Base-by-base conservation (phyloP, 148 eudicot genomes). In the Pharnaceum exiguum region DNA sequence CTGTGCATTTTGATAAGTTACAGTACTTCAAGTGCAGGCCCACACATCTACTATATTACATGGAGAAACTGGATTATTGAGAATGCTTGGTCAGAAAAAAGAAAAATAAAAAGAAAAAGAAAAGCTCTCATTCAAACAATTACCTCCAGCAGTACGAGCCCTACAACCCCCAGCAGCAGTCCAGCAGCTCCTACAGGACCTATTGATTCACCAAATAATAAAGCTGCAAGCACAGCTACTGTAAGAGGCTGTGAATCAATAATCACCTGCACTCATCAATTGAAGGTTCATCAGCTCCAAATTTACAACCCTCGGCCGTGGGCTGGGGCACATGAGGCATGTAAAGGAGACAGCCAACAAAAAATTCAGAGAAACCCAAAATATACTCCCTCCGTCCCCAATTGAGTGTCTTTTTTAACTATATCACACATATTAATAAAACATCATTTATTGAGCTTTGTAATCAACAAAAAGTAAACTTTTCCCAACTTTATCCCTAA, bases 191-290 rank as follows among this genome's bases (percentile, higher is more conserved):
- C 99, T 69, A 83, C 65, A 66, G 74, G 76, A 16, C 95, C 89
- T 69, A 93, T 89, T 35, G 99, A 81, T 69, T 93, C 99, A 26
- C 91, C 99, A 80, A 93, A 93, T 58, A 93, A 75, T 42, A 89
- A 63, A 55, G 95, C 76, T 35, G 99, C 99, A 60, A 93, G 82
- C 54, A 89, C 64, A 66, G 99, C 96, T 51, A 93, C 99, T 26
- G 99, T 89, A 58, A 93, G 80, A 69, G 99, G 99, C 71, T 93
- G 99, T 53, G 99, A 93, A 59, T 93, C 99, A 59, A 93, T 93
- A 60, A 93, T 93, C 39, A 93, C 99, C 99, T 93, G 88, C 81
- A 82, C 59, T 57, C 62, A 55, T 61, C 25, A 9, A 31, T 59
- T 59, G 43, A 49, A 43, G 58, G n/a, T n/a, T 36, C 15, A 43